Evolutionary conservation across 768 basidiomycete species (phyloP), one percentile per base, ranked within the genome.

Genomic region (Serendipita indica): DNA sequence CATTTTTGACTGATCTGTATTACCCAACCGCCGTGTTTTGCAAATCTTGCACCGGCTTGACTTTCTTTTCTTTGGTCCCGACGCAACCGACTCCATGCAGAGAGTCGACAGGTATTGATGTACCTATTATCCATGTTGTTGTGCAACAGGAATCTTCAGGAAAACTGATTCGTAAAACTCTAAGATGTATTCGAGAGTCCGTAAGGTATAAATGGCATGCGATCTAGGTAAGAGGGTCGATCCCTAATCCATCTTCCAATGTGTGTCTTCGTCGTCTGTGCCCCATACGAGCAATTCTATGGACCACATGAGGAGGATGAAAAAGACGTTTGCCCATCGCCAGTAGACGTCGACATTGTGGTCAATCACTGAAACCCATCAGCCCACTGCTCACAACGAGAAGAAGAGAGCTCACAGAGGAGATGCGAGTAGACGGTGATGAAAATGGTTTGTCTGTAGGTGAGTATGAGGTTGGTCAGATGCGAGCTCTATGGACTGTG

Each of bases 321-420:
- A 84, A 72, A 89, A 87, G 33, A 91, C 83, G 66, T 88, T 87
- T 74, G 84, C 83, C 88, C 89, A 90, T 62, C 89, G 78, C 85
- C 89, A 90, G 89, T 89, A 91, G 52, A 89, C 80, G 66, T 90
- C 89, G n/a, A 86, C 87, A 18, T 88, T 85, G 65, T 87, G 84
- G 65, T 91, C 89, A 57, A 91, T 73, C 43, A 91, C 89, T 89
- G 57, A 3, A 45, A 25, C n/a, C 10, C 58, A 32, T 32, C 28
- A 39, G 41, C 59, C 33, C 14, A 22, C 57, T 30, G 33, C 57
- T 34, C n/a, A 30, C 45, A 41, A 1, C 33, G 32, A 18, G 58
- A n/a, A n/a, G 61, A 28, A 14, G 45, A 12, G 52, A 3, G 77
- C 87, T 66, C 65, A 91, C 89, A 73, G 16, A 92, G 75, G 3